Evolutionary conservation across 768 basidiomycete species (phyloP), one percentile per base, ranked within the genome.

Genomic region (Termitomyces sp.): DNA sequence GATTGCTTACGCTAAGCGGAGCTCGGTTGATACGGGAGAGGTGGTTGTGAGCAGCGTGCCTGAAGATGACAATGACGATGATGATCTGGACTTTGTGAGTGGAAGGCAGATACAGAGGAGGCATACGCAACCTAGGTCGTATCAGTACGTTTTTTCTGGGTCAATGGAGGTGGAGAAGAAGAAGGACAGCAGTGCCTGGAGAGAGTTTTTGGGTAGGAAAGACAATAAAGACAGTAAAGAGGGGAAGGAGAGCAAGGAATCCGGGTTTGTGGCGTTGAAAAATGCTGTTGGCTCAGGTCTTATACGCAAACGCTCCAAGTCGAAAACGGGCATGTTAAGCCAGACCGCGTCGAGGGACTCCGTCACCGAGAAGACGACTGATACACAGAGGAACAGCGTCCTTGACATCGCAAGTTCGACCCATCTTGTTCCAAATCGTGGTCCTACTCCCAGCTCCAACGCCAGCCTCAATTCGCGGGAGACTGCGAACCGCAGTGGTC

Each of bases 1-100:
- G 5, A 67, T 67, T n/a, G 54, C 54, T 6, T 67, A 64, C 33
- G 66, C 63, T 20, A 47, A 59, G 29, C 58, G 63, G 15, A 56
- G 50, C 35, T 63, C 60, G 33, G 45, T 58, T 32, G 62, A 52
- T n/a, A 2, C 49, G 46, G 45, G 20, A 6, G 44, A 40, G 22
- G 41, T 11, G 27, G 45, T 48, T 22, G 41, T 7, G 45, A 46
- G 50, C 5, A 45, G n/a, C 20, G 43, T 25, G 20, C 13, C 16
- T 16, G 46, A 18, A n/a, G 3, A 31, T 5, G 18, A 40, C 4
- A 7, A 40, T 2, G 6, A 18, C 4, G 38, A 39, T 1, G 47
- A 16, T 39, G 52, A 36, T 18, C 15, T 13, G 38, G 23, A n/a
- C 38, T 45, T 31, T 18, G 15, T 29, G 29, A 42, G 35, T 38